Evolutionary conservation across 192 early-diverging fungal species (phyloP).

Genomic region (Backusella westeae): DNA sequence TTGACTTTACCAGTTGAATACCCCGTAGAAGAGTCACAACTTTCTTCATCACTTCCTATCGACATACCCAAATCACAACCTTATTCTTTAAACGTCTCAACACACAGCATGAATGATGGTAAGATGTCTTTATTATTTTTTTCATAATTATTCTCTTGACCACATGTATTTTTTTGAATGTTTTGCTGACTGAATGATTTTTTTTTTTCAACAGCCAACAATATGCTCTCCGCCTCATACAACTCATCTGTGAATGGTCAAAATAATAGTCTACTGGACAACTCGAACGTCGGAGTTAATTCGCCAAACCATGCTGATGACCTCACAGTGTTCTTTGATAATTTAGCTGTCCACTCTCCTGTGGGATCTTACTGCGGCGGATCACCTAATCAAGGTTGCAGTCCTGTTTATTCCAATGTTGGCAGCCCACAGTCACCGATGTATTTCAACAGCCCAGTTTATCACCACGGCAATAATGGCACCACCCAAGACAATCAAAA

Average conservation of each 20-base stretch:
- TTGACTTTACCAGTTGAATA: slow-evolving; percentile 10
- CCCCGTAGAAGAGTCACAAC: neutral
- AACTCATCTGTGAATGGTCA: slow-evolving; percentile 1
- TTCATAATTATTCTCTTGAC: neutral
- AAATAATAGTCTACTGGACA: neutral
- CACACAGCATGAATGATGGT: neutral
- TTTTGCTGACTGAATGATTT: neutral
- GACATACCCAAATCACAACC: slow-evolving; percentile 8
- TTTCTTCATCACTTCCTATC: neutral
- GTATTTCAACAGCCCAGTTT: neutral
- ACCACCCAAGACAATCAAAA: neutral
- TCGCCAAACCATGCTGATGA: slow-evolving; percentile 1
- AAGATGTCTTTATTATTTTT: neutral
- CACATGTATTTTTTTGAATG: neutral
- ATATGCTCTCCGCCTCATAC: slow-evolving; percentile 1
- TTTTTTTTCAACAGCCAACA: neutral
- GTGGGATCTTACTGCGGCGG: neutral
- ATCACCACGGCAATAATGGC: neutral
- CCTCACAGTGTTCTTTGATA: slow-evolving; percentile 3
- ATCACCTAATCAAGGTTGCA: neutral
- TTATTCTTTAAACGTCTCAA: slow-evolving; percentile 7
- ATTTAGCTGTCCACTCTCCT: slow-evolving; percentile 1
- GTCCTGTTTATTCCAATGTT: neutral
- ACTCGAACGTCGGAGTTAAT: neutral
- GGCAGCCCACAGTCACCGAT: slow-evolving; percentile 4